phyloP scores from a whole-genome alignment of 2,329 filamentous ascomycete genomes.

The Colletotrichum noveboracense region DNA sequence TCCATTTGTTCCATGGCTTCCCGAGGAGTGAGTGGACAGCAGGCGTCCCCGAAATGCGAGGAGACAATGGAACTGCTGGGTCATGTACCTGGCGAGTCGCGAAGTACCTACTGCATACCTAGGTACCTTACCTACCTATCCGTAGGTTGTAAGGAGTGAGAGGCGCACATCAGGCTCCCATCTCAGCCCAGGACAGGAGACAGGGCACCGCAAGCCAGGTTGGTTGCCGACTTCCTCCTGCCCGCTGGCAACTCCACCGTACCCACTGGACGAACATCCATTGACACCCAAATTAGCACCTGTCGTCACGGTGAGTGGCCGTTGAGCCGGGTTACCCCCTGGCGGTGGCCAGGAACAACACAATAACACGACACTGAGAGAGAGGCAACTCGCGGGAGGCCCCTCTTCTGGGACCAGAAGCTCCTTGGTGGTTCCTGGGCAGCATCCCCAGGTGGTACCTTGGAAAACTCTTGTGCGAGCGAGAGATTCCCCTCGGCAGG shows the following conservation, averaged over 20 bases:
- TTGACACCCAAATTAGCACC: slow-evolving; percentile 16
- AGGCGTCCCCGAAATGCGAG: slow-evolving; percentile 13
- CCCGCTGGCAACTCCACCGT: not conserved
- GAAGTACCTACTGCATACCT: not conserved
- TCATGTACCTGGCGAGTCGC: not conserved
- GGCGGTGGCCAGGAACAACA: slow-evolving; percentile 3
- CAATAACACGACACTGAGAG: not conserved
- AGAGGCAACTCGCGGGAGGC: not conserved
- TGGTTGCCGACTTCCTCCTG: not conserved
- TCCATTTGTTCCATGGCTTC: not conserved
- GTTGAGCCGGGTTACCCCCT: slow-evolving; percentile 6
- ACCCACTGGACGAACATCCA: not conserved
- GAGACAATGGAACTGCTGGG: slow-evolving; percentile 1
- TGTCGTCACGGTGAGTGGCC: slow-evolving; percentile 19
- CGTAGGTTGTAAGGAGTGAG: not conserved
- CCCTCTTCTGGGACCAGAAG: not conserved
- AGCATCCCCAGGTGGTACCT: not conserved
- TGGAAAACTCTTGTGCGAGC: not conserved
- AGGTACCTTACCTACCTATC: too few relatives aligned
- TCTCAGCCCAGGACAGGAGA: not conserved
- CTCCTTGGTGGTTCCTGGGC: not conserved
- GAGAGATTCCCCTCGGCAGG: not conserved
- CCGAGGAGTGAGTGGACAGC: not conserved
- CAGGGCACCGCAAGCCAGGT: not conserved
- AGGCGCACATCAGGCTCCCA: not conserved